Base-by-base conservation (phyloP, 2,329 filamentous ascomycete genomes). In the Aureobasidium sp. region DNA sequence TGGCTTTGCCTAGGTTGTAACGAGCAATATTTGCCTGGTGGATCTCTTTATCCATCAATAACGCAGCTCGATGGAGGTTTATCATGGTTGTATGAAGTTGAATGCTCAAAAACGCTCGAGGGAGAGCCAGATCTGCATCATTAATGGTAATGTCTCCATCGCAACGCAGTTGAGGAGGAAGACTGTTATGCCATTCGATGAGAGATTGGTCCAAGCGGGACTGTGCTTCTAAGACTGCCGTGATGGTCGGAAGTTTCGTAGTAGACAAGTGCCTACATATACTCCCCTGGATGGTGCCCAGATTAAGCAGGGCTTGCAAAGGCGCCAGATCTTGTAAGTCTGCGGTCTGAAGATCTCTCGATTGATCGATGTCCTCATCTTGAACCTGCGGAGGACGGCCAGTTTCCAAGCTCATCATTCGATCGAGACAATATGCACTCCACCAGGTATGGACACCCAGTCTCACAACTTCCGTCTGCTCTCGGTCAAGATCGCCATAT, bases 61-160 rank as follows among this genome's bases (percentile, higher is more conserved):
- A 27, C 19, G 60, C 60, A 31, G 60, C 48, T 40, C 60, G 49
- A 50, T 62, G 60, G 4, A 62, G 29, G 11, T 50, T 62, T 22
- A 54, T 50, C 27, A 62, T 56, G 11, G 60, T 56, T 15, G 52
- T 27, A 24, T 62, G 48, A 14, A 33, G 47, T 29, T 54, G 60
- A 5, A 62, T 35, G 12, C 39, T 45, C 17, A 62, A 31, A 15
- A 54, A 62, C 17, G 60, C 35, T n/a, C 60, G 49, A 31, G 42
- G 27, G 9, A 49, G 37, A 35, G 39, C 24, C 5, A 62, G 19
- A 11, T 62, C 17, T 6, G 50, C 11, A 9, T 8, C 33, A 27
- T 49, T 69, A 72, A 42, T 59, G 5, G 33, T 19, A 3, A 59
- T 59, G 42, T 59, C 42, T 22, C 45, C 31, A 27, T 48, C 42